Evolutionary conservation across 106 monocot species (phyloP).

Genomic region (Allium sativum): DNA sequence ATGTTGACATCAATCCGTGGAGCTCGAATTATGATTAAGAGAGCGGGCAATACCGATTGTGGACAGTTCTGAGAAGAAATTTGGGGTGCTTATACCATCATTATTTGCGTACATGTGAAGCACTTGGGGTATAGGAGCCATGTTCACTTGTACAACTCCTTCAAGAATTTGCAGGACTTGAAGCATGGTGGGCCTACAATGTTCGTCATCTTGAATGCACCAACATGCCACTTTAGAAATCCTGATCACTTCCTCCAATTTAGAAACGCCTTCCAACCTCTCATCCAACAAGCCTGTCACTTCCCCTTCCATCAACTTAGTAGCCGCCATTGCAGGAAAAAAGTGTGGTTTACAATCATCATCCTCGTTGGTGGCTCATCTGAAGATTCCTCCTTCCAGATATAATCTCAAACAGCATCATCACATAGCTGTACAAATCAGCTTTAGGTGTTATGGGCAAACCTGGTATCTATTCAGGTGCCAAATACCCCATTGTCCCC

Average conservation of each 20-base stretch:
- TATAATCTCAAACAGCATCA: neutral
- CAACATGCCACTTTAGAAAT: neutral
- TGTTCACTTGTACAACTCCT: neutral
- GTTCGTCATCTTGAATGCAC: neutral
- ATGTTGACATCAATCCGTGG: too few species aligned
- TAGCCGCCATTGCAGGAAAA: neutral
- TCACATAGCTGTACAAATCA: neutral
- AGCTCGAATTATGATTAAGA: too few species aligned
- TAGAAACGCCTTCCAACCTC: neutral
- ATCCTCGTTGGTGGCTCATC: neutral
- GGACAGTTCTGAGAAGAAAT: neutral
- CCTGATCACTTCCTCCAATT: neutral
- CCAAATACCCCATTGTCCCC: neutral
- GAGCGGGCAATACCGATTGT: neutral
- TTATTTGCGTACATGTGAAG: neutral
- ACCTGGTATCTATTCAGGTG: neutral
- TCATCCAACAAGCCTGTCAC: neutral
- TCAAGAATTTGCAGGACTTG: neutral
- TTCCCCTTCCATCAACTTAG: neutral
- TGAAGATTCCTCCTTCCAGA: neutral
- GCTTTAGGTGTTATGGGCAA: neutral
- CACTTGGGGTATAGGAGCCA: neutral
- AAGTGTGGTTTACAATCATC: neutral
- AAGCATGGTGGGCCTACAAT: neutral
- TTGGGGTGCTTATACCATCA: neutral